Evolutionary conservation across 2,329 filamentous ascomycete species (phyloP), one percentile per base, ranked within the genome.

Genomic region (Pseudogymnoascus sp.): DNA sequence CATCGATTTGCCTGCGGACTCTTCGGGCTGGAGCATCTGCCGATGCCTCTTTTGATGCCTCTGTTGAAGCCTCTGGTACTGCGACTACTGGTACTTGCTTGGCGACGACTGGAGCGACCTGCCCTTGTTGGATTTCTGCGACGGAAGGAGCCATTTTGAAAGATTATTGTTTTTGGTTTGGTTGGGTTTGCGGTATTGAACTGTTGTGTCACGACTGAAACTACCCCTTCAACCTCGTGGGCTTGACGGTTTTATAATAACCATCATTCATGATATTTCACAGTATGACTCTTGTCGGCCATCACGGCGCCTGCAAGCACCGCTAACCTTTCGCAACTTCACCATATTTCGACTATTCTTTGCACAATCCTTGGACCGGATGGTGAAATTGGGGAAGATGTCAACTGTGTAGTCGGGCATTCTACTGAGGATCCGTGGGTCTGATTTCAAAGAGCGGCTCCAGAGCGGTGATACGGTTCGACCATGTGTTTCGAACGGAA

Each of bases 1-100:
- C 46, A 10, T 69, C 66, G 19, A 67, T 69, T 62, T 68, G 65
- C 60, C 65, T 63, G 40, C 66, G 65, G 10, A 67, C 62, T 41
- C 64, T 67, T 3, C 63, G 43, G 10, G 16, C 14, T 56, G 26
- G 50, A 12, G 50, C 26, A 56, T 56, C 26, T 56, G 50, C 28
- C 14, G 50, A 33, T 33, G 50, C 16, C 50, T 50, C 43, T 40
- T 28, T 56, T 33, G 35, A 38, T 38, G 14, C 35, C 14, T 43
- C 40, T 19, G 28, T 56, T 33, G 50, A 19, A 7, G 28, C 50
- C 50, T 56, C 50, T 56, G 50, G 50, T 14, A 56, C 50, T 56
- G 50, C 28, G 5, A 56, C 50, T 19, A 56, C 50, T 22, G 50
- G 50, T 0, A 2, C 28, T 22, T 56, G 50, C 50, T 56, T 56